Conservation (phyloP, 2,329 filamentous ascomycete species). For the Curvularia sp. region DNA sequence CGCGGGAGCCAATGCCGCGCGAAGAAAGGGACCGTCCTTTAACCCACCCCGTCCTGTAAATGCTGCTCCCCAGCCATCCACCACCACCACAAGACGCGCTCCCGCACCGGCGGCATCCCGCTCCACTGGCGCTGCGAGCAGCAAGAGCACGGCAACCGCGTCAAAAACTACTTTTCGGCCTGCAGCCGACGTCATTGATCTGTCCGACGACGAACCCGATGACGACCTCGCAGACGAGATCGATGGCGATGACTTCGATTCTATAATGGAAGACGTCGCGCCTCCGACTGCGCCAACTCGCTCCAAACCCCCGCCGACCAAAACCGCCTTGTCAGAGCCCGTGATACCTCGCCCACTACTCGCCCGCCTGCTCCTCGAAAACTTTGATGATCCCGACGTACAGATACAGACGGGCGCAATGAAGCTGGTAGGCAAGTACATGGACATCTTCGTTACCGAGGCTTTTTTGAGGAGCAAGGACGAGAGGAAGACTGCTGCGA, state of each 20-base stretch:
- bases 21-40: conserved; percentile 47
- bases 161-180: conserved; percentile 32
- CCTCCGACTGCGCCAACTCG: conserved; percentile 22
- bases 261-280: conserved; percentile 38
- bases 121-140: conserved; percentile 27
- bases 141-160: conserved; percentile 27
- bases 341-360: conserved; percentile 77
- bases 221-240: conserved; percentile 26
- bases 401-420: conserved; percentile 58
- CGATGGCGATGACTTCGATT: conserved; percentile 41
- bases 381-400: conserved; percentile 66
- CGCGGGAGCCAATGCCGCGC: conserved; percentile 25
- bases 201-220: conserved; percentile 42
- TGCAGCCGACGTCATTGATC: conserved; percentile 37
- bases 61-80: conserved; percentile 30
- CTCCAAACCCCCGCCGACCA: conserved; percentile 17
- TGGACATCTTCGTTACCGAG: conserved; percentile 90
- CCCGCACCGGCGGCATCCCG: conserved; percentile 15
- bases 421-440: conserved; percentile 78
- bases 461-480: conserved; percentile 80
- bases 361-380: conserved; percentile 77
- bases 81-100: conserved; percentile 30
- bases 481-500: conserved; percentile 65
- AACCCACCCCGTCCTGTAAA: conserved; percentile 49
- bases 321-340: conserved; percentile 28